A percentile compares a stretch with the other conserved stretches of the same genome.
Evolutionary conservation across 768 basidiomycete genomes (phyloP).

Genomic region (Trametes meyenii): DNA sequence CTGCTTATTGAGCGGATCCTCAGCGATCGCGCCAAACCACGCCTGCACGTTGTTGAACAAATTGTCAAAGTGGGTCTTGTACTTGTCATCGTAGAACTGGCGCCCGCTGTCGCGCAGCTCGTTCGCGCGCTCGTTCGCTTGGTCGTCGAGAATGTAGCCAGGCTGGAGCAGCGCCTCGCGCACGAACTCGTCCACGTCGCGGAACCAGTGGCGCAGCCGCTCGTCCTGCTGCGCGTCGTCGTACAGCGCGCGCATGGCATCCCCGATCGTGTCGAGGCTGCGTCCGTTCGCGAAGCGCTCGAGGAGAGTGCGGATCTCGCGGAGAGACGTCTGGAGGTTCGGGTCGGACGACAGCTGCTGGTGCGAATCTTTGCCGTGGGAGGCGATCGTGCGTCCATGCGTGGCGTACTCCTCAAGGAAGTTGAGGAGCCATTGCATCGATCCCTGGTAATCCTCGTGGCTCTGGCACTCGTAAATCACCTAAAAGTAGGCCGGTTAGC

Average conservation of each 20-base stretch:
- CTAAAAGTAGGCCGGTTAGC: not conserved
- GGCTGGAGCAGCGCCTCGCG: constrained; percentile 76
- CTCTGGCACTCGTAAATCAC: constrained; percentile 91
- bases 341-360: constrained; percentile 47
- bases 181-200: constrained; percentile 58
- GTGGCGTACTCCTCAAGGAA: constrained; percentile 62
- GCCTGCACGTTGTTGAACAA: constrained; percentile 66
- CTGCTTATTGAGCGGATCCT: constrained; percentile 80
- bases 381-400: constrained; percentile 37
- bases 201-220: constrained; percentile 76
- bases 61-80: constrained; percentile 78
- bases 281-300: constrained; percentile 87
- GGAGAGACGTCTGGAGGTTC: constrained; percentile 54
- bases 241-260: constrained; percentile 73
- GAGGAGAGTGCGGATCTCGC: constrained; percentile 76
- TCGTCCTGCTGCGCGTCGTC: constrained; percentile 76
- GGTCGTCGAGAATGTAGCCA: constrained; percentile 82
- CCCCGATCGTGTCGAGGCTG: constrained; percentile 66
- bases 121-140: constrained; percentile 63
- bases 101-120: constrained; percentile 71
- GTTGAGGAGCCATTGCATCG: constrained; percentile 70
- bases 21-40: constrained; percentile 84
- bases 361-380: constrained; percentile 27
- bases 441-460: constrained; percentile 86
- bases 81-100: constrained; percentile 75